Conservation (phyloP, 805 yeast genomes). For the Pichia cabralensis region DNA sequence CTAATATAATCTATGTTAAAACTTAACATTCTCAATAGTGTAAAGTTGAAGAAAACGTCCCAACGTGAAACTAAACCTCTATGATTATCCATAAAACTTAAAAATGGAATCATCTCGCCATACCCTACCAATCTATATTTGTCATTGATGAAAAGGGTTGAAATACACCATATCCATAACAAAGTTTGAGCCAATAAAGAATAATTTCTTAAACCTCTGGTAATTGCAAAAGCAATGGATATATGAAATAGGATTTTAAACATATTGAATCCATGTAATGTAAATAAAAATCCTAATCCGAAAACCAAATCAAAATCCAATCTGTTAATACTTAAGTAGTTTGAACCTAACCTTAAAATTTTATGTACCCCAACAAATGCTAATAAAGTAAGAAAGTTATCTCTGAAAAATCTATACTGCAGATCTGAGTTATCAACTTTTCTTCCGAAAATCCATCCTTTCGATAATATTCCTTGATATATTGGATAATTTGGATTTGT, state of each 20-base stretch:
- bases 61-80: constrained; percentile 79
- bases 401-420: constrained; percentile 82
- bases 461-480: constrained; percentile 49
- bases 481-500: constrained; percentile 62
- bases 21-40: constrained; percentile 74
- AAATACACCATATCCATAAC: constrained; percentile 77
- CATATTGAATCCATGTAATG: constrained; percentile 72
- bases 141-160: constrained; percentile 70
- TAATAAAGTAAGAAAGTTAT: constrained; percentile 58
- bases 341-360: constrained; percentile 33
- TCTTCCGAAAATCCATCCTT: constrained; percentile 88
- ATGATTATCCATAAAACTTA: constrained; percentile 53
- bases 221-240: constrained; percentile 40
- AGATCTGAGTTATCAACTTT: constrained; percentile 88
- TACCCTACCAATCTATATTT: constrained; percentile 43
- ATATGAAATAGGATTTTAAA: constrained; percentile 54
- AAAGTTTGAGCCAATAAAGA: constrained; percentile 30
- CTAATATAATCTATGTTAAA: constrained; percentile 69
- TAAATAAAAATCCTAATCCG: constrained; percentile 58
- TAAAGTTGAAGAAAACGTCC: constrained; percentile 94
- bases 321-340: constrained; percentile 27
- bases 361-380: constrained; percentile 48
- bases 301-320: constrained; percentile 61
- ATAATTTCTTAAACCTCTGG: constrained; percentile 27
- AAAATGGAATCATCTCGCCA: constrained; percentile 29